Evolutionary conservation across 108 stramenopile species (phyloP), one percentile per base, ranked within the genome.

Genomic region (Epipyxis sp.): DNA sequence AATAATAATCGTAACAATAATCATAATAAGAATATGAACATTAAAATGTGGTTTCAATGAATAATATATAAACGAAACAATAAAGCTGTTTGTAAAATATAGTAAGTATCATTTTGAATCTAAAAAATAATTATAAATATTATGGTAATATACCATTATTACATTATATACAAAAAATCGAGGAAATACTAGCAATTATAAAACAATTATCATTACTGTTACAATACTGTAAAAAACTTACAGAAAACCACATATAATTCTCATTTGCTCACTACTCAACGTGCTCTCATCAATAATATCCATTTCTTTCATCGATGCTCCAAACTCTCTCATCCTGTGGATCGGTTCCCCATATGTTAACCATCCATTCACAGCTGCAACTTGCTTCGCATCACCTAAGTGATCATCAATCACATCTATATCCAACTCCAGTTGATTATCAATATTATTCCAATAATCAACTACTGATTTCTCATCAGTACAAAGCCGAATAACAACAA

Each of bases 231-330:
- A n/a, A n/a, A n/a, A n/a, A 13, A 68, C 65, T 68, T 68, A 68
- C 65, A 68, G 16, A 37, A 20, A 40, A 16, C 29, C 41, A 68
- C 65, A 68, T 37, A 68, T 16, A 13, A 68, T 37, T 13, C 65
- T 13, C 65, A 68, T 68, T 37, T 68, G 65, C 16, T 68, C 65
- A 20, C 20, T 37, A 40, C 39, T 40, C 29, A 68, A 41, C 65
- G 35, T 68, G 20, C 39, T 40, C 65, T 68, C 65, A 41, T 68
- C 65, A 68, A 68, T 68, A 37, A 68, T 37, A 68, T 68, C 65
- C 65, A 68, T 68, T 41, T 68, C 65, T 41, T 41, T 37, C 29
- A 68, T 68, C 29, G 35, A 41, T 68, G 40, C 65, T 20, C 65
- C 65, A 20, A 37, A 68, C 65, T 68, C 65, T 68, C 65, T 20